These are phyloP conservation scores for Apophysomyces ossiformis DNA, from an alignment of 371 early-diverging fungal species.

Conservation along the genomic window DNA sequence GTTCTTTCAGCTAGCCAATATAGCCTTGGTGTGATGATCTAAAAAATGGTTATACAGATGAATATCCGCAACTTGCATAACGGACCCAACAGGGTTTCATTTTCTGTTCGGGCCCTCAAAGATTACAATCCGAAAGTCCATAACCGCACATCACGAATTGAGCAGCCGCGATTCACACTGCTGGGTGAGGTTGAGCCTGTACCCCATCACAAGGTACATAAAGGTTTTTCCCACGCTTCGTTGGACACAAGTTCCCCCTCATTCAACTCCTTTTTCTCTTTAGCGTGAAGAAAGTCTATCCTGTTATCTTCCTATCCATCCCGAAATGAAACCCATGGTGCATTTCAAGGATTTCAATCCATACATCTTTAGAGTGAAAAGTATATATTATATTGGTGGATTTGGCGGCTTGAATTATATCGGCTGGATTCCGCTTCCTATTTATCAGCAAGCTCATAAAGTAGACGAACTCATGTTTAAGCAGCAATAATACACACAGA, in stretches of 20 bases:
- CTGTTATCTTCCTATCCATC: not conserved
- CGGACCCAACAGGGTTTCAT: constrained; percentile 27
- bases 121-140: constrained; percentile 34
- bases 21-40: not conserved
- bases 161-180: constrained; percentile 55
- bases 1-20: constrained; percentile 17
- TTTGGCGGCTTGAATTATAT: constrained; percentile 58
- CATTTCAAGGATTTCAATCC: constrained; percentile 57
- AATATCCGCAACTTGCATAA: constrained; percentile 44
- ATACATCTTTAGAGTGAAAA: constrained; percentile 52
- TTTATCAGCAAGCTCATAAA: constrained; percentile 48
- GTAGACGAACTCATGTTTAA: constrained; percentile 57
- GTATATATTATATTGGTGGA: constrained; percentile 61
- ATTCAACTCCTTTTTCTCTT: not conserved
- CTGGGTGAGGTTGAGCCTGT: constrained; percentile 46
- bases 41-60: constrained; percentile 27
- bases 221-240: not conserved
- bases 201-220: constrained; percentile 35
- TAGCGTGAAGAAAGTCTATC: constrained; percentile 1
- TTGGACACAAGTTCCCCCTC: not conserved
- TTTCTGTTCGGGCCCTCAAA: constrained; percentile 39
- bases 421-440: constrained; percentile 43
- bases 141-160: constrained; percentile 39
- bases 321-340: constrained; percentile 16
- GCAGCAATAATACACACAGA: constrained; percentile 45